A percentile compares a stretch with the other conserved stretches of the same genome.
Conservation (phyloP, 495 filamentous ascomycete genomes). For the Talaromyces liani region DNA sequence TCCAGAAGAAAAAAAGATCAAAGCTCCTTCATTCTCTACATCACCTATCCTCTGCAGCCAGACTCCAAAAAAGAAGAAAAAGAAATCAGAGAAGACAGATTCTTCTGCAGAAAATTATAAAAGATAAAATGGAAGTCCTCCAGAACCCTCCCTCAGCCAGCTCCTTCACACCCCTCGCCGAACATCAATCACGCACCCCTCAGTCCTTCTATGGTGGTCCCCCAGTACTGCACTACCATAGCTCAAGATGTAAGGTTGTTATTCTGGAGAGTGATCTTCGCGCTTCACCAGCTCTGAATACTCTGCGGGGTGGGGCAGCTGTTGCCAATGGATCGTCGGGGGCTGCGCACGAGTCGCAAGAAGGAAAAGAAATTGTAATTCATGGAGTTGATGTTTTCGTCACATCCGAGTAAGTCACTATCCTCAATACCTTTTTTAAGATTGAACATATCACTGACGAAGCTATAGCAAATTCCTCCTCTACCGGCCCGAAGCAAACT, state of each 20-base stretch:
- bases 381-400: slow-evolving; percentile 65
- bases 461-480: slow-evolving; percentile 60
- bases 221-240: slow-evolving; percentile 73
- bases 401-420: slow-evolving; percentile 68
- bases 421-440: too few relatives aligned
- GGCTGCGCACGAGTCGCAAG: slow-evolving; percentile 6
- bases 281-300: slow-evolving; percentile 21
- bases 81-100: background rate
- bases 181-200: slow-evolving; percentile 81
- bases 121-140: slow-evolving; percentile 40
- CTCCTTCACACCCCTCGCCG: slow-evolving; percentile 63
- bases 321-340: slow-evolving; percentile 13
- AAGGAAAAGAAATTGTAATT: slow-evolving; percentile 34
- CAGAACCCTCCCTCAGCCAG: slow-evolving; percentile 37
- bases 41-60: background rate
- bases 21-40: background rate
- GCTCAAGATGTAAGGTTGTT: slow-evolving; percentile 51
- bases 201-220: slow-evolving; percentile 71
- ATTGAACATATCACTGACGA: background rate
- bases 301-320: slow-evolving; percentile 18
- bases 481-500: slow-evolving; percentile 51
- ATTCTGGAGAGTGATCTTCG: slow-evolving; percentile 37
- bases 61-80: background rate
- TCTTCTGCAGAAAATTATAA: background rate
- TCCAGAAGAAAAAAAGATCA: background rate